These are phyloP conservation scores for Xylaria nigripes DNA, from an alignment of 495 filamentous ascomycete species.

Conservation along the genomic window DNA sequence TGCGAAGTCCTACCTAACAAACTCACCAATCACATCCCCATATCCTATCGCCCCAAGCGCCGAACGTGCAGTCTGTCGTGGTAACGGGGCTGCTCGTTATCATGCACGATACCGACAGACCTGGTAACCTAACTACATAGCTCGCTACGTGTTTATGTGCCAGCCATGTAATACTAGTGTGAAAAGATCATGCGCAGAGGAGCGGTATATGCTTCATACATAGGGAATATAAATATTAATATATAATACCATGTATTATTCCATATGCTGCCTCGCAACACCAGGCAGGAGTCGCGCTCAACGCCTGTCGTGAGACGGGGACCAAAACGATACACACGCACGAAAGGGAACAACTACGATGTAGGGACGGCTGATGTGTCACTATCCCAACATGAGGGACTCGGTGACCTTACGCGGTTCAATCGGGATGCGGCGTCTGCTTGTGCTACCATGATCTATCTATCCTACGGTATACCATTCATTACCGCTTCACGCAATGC, in stretches of 20 bases:
- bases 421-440: neutral
- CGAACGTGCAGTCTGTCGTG: neutral
- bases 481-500: conserved; percentile 13
- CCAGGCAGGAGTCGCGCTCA: neutral
- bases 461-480: conserved; percentile 1
- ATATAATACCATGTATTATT: too few relatives aligned
- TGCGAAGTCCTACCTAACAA: too few relatives aligned
- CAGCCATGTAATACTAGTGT: too few relatives aligned
- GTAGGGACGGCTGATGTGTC: neutral
- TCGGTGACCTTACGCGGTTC: neutral
- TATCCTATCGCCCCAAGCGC: neutral
- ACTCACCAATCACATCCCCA: neutral
- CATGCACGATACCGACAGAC: neutral
- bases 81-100: neutral
- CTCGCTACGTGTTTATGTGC: neutral
- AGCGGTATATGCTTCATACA: too few relatives aligned
- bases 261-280: neutral
- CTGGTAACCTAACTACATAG: too few relatives aligned
- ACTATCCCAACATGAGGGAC: neutral
- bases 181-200: neutral
- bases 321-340: neutral
- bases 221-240: too few relatives aligned
- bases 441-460: neutral
- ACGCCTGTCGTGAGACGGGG: neutral
- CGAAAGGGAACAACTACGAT: neutral